Evolutionary conservation across 495 filamentous ascomycete genomes (phyloP).

Genomic region (Aspergillus coremiiformis): DNA sequence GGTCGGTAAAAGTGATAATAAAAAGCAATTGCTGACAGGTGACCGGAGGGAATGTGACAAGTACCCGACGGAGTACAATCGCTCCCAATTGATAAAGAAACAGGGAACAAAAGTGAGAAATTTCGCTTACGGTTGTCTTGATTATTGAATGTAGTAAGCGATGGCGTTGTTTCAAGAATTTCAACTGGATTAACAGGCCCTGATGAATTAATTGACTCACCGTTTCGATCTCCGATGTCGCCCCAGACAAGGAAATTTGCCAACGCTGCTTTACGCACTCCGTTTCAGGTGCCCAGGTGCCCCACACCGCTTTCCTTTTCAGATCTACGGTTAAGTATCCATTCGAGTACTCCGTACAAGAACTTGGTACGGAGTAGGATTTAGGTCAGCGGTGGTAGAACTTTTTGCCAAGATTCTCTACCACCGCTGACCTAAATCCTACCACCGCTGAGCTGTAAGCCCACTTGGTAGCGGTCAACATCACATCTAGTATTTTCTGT

Average conservation of each 20-base stretch:
- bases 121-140: not conserved
- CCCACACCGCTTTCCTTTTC: not conserved
- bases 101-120: not conserved
- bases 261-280: not conserved
- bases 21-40: not conserved
- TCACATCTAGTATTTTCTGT: too few relatives aligned
- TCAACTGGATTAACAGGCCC: too few relatives aligned
- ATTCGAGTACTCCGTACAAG: too few relatives aligned
- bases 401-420: too few relatives aligned
- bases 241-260: conserved; percentile 3
- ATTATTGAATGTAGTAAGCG: conserved; percentile 1
- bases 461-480: too few relatives aligned
- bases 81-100: not conserved
- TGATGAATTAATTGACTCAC: conserved; percentile 19
- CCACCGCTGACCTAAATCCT: too few relatives aligned
- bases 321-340: not conserved
- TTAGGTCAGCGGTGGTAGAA: too few relatives aligned
- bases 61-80: too few relatives aligned
- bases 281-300: not conserved
- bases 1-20: not conserved
- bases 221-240: conserved; percentile 34
- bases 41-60: not conserved
- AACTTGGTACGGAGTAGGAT: too few relatives aligned
- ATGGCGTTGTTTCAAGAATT: not conserved
- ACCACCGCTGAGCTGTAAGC: too few relatives aligned